A percentile compares a stretch with the other conserved stretches of the same genome.
These are phyloP conservation scores for Gossypium turneri DNA, from an alignment of 345 rosid genomes.

Conservation along the genomic window DNA sequence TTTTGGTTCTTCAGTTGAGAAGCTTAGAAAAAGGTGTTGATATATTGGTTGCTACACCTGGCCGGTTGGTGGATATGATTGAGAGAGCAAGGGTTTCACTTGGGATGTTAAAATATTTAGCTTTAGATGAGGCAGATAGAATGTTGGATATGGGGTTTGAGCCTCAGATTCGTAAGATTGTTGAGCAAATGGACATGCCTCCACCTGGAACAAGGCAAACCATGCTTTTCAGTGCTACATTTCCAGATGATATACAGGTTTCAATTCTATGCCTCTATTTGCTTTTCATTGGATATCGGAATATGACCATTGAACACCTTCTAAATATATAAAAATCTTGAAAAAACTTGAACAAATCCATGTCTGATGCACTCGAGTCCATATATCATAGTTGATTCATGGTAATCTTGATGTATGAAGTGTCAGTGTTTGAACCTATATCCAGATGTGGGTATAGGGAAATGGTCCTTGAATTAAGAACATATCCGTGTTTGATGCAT, in stretches of 20 bases:
- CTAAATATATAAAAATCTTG: not conserved
- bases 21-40: constrained; percentile 93
- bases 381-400: not conserved
- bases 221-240: constrained; percentile 94
- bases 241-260: constrained; percentile 96
- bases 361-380: too few relatives aligned
- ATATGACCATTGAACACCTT: not conserved
- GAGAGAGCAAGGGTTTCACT: constrained; percentile 91
- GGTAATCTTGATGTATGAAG: not conserved
- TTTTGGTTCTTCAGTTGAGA: constrained; percentile 53
- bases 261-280: not conserved
- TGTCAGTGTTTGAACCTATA: not conserved
- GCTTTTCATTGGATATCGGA: not conserved
- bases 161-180: constrained; percentile 95
- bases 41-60: constrained; percentile 97
- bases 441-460: not conserved
- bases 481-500: too few relatives aligned
- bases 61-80: constrained; percentile 83
- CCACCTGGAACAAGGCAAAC: constrained; percentile 81
- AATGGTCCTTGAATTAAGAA: not conserved
- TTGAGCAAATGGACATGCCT: constrained; percentile 96
- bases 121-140: constrained; percentile 94
- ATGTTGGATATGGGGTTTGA: constrained; percentile 99
- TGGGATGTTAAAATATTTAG: constrained; percentile 77
- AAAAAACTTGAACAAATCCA: too few relatives aligned